Percentiles rank a stretch among this genome's conserved stretches.
Evolutionary conservation across 192 early-diverging fungal genomes (phyloP).

Genomic region (Tieghemiomyces parasiticus): DNA sequence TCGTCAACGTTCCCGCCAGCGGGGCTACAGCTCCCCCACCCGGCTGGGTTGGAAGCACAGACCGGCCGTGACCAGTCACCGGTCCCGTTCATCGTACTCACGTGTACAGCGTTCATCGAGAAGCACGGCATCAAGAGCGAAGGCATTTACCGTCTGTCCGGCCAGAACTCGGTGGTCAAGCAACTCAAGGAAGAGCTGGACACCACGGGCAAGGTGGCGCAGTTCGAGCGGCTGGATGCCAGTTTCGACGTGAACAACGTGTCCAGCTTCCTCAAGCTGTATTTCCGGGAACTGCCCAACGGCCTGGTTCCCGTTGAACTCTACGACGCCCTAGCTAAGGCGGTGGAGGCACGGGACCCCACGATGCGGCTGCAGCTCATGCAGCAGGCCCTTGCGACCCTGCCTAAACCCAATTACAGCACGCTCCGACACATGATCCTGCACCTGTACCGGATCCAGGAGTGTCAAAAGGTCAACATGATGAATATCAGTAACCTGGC

Average conservation of each 20-base stretch:
- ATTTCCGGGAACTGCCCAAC: conserved; percentile 89
- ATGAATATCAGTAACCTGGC: conserved; percentile 79
- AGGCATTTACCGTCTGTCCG: conserved; percentile 86
- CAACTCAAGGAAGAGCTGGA: conserved; percentile 58
- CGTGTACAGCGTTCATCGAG: conserved; percentile 76
- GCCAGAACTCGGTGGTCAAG: conserved; percentile 57
- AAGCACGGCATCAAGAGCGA: conserved; percentile 50
- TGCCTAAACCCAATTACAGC: conserved; percentile 70
- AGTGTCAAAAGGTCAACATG: conserved; percentile 62
- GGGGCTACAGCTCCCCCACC: too few relatives aligned
- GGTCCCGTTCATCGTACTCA: conserved; percentile 62
- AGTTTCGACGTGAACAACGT: conserved; percentile 68
- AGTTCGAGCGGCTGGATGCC: conserved; percentile 42
- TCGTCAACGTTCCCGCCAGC: too few relatives aligned
- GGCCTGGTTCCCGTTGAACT: conserved; percentile 48
- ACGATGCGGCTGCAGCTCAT: conserved; percentile 38
- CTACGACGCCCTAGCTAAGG: conserved; percentile 1
- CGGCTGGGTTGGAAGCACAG: conserved; percentile 44
- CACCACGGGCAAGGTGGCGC: conserved; percentile 47
- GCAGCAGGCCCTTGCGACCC: conserved; percentile 55
- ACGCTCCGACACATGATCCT: conserved; percentile 65
- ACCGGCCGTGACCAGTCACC: conserved; percentile 53
- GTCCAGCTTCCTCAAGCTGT: conserved; percentile 78
- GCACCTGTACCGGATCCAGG: conserved; percentile 70
- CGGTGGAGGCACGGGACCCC: not conserved